These are phyloP conservation scores for Vitis riparia DNA, from an alignment of 164 flowering plant genomes.

Conservation along the genomic window DNA sequence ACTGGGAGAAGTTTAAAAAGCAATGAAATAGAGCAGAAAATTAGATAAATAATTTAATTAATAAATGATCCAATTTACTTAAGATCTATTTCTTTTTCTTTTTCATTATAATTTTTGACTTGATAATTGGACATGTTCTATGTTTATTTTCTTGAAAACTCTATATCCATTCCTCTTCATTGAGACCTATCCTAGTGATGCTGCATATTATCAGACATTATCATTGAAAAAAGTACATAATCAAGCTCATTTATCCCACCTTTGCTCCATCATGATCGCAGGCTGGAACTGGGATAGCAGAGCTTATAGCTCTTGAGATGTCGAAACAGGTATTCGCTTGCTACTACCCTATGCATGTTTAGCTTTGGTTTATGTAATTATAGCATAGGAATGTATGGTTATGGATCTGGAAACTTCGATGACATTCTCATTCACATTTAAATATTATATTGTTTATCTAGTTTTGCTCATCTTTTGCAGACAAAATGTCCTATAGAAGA, in stretches of 20 bases:
- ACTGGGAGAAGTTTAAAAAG: not conserved
- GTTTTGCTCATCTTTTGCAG: slow-evolving; percentile 35
- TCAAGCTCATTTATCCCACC: not conserved
- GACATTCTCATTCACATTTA: not conserved
- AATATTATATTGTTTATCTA: not conserved
- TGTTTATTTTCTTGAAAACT: no score
- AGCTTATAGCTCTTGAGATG: slow-evolving; percentile 87
- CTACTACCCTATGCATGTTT: not conserved
- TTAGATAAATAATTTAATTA: not conserved
- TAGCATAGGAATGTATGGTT: not conserved
- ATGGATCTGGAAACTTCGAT: not conserved
- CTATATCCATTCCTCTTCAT: not conserved
- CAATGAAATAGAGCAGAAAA: not conserved
- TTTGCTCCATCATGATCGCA: slow-evolving; percentile 28
- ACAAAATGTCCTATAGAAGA: slow-evolving; percentile 75
- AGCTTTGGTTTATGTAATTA: not conserved
- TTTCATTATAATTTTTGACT: no score
- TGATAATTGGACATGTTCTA: no score
- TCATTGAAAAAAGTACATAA: not conserved
- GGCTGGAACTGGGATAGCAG: slow-evolving; percentile 98
- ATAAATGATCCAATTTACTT: no score
- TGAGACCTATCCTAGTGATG: not conserved
- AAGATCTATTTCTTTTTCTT: no score
- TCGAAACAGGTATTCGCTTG: slow-evolving; percentile 60
- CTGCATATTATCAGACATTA: not conserved